Percentiles rank a stretch among this genome's conserved stretches.
phyloP scores from a whole-genome alignment of 768 basidiomycete genomes.

The Kwoniella sp. region DNA sequence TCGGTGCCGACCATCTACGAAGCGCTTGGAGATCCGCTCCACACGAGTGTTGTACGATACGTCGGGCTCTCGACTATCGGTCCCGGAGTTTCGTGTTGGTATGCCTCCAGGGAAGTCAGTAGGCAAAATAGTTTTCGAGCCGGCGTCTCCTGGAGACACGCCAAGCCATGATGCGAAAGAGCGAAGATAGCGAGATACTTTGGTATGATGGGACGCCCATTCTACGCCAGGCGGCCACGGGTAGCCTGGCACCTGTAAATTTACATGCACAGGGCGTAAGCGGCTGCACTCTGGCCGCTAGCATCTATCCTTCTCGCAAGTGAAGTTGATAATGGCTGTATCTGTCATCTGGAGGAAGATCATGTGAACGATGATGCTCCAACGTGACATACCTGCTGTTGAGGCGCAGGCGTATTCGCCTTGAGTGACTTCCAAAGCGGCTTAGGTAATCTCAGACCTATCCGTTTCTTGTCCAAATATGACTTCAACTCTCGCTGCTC shows the following conservation, averaged over 20 bases:
- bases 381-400: conserved; percentile 21
- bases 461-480: conserved; percentile 15
- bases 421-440: conserved; percentile 27
- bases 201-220: conserved; percentile 25
- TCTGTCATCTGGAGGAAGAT: too few species aligned
- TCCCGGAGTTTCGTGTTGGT: too few species aligned
- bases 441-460: conserved; percentile 19
- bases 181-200: conserved; percentile 23
- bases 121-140: not conserved
- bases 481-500: not conserved
- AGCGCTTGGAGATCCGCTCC: conserved; percentile 58
- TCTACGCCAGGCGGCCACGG: conserved; percentile 24
- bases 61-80: too few species aligned
- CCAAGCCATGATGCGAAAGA: conserved; percentile 39
- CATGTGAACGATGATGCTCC: too few species aligned
- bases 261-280: not conserved
- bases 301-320: too few species aligned
- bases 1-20: not conserved
- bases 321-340: too few species aligned
- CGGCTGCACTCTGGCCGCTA: too few species aligned
- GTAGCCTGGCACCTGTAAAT: conserved; percentile 23
- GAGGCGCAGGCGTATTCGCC: conserved; percentile 27
- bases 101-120: not conserved
- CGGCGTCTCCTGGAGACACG: conserved; percentile 59
- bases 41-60: conserved; percentile 61